Evolutionary conservation across 306 rosid genomes (phyloP), one percentile per base, ranked within the genome.

Genomic region (Vigna trinervia): DNA sequence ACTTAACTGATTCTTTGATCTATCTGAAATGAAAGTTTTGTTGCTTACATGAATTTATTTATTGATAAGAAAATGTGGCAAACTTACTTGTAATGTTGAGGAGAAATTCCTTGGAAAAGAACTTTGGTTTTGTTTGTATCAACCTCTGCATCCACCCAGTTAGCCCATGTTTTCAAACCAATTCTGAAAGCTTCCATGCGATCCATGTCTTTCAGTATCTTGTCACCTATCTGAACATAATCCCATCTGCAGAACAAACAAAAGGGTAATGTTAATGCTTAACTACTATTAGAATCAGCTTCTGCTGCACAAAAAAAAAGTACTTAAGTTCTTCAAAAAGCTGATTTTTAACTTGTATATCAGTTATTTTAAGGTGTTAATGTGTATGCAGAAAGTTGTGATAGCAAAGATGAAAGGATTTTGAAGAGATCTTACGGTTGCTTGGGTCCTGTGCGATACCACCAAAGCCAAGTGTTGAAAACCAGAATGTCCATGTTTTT

Each of bases 401-500:
- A 4, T 45, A 45, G 12, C 5, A 45, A 10, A 45, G 14, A 2
- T 45, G 3, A 45, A 45, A 12, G 1, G 80, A 23, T 32, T 77
- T 64, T 28, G 63, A 30, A 23, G 68, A 74, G 58, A 30, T 23
- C 83, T 0, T 89, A 91, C 97, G 89, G 93, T 85, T 88, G 90
- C 26, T 12, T 59, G 3, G 81, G 77, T 74, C 87, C 90, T 3
- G 71, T 84, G 14, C 92, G 89, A 68, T 86, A 85, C 97, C 97
- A 91, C 97, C 97, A 91, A 9, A 86, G 92, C 97, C 97, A 91
- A 39, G 94, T 89, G 75, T 89, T 91, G 84, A 91, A 91, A 65
- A 91, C 69, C 77, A 91, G 32, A 78, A 91, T 61, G 47, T 89
- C 97, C 84, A 89, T 88, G 0, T 86, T 34, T 67, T 89, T 89